Conservation (phyloP, 192 early-diverging fungal species). For the Martensiomyces pterosporus region DNA sequence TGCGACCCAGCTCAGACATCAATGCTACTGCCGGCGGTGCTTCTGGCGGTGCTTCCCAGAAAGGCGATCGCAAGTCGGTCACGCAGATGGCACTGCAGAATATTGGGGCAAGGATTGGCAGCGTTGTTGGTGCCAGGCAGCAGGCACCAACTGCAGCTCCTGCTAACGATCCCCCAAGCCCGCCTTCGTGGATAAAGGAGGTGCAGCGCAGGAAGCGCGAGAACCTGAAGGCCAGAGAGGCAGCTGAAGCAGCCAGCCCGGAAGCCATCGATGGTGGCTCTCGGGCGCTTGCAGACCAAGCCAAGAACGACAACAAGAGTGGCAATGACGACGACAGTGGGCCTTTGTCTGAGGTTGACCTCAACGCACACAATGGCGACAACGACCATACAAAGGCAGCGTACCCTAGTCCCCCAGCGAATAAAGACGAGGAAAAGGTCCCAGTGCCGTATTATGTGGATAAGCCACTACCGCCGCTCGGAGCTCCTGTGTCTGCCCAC, state of each 20-base stretch:
- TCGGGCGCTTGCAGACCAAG: too few relatives aligned
- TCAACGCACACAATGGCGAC: constrained; percentile 5
- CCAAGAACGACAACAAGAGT: not conserved
- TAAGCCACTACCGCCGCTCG: constrained; percentile 20
- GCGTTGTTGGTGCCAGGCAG: constrained; percentile 5
- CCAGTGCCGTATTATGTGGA: too few relatives aligned
- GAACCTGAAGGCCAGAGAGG: constrained; percentile 24
- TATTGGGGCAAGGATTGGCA: constrained; percentile 26
- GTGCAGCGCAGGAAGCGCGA: constrained; percentile 47
- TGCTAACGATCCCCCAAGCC: not conserved
- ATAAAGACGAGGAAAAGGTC: too few relatives aligned
- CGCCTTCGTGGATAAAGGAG: constrained; percentile 44
- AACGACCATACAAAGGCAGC: not conserved
- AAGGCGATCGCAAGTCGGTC: too few relatives aligned
- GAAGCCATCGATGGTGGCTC: too few relatives aligned
- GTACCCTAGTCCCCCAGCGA: too few relatives aligned
- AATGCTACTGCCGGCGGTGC: constrained; percentile 1
- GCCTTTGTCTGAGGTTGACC: constrained; percentile 24
- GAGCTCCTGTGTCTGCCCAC: not conserved
- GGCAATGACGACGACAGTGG: constrained; percentile 17
- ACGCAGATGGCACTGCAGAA: constrained; percentile 34
- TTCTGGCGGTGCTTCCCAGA: too few relatives aligned
- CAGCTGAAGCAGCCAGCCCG: constrained; percentile 13
- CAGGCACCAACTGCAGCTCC: too few relatives aligned
- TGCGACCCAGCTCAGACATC: constrained; percentile 39